Percentiles rank a stretch among this genome's conserved stretches.
These are phyloP conservation scores for Candida rishiriensis DNA, from an alignment of 805 yeast species.

Conservation along the genomic window DNA sequence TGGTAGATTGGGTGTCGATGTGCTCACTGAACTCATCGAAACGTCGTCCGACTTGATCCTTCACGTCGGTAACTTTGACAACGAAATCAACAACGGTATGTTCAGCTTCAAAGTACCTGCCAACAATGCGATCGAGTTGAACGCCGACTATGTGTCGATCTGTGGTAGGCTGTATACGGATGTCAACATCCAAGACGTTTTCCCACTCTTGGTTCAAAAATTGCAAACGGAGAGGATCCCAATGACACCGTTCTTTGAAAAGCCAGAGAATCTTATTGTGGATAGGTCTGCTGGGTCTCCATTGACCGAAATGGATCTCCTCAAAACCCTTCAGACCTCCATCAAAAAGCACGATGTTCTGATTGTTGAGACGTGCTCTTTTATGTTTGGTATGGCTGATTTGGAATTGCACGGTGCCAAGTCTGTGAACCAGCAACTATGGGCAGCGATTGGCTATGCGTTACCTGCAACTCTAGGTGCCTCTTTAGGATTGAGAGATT, in stretches of 20 bases:
- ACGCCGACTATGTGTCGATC: conserved; percentile 39
- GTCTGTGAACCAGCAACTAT: conserved; percentile 36
- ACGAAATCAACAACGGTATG: conserved; percentile 63
- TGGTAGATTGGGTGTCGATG: conserved; percentile 30
- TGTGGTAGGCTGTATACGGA: conserved; percentile 28
- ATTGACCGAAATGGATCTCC: conserved; percentile 32
- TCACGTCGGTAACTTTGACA: conserved; percentile 59
- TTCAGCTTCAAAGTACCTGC: conserved; percentile 38
- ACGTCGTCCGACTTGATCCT: conserved; percentile 60
- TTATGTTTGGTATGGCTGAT: conserved; percentile 39
- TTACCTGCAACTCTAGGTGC: conserved; percentile 49
- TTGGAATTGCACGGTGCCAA: conserved; percentile 33
- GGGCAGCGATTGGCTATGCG: conserved; percentile 51
- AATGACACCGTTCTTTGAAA: conserved; percentile 1
- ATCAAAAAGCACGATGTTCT: conserved; percentile 37
- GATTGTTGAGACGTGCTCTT: conserved; percentile 44
- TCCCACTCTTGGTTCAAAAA: conserved; percentile 31
- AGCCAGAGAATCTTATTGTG: not conserved
- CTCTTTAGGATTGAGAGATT: conserved; percentile 39
- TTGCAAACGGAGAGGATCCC: conserved; percentile 30
- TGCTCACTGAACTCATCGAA: conserved; percentile 35
- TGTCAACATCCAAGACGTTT: conserved; percentile 31
- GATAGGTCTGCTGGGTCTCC: conserved; percentile 2
- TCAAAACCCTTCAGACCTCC: conserved; percentile 30
- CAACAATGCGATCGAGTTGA: conserved; percentile 30